Base-by-base conservation (phyloP, 176 grass and related monocot genomes). In the Cenchrus purpureus region DNA sequence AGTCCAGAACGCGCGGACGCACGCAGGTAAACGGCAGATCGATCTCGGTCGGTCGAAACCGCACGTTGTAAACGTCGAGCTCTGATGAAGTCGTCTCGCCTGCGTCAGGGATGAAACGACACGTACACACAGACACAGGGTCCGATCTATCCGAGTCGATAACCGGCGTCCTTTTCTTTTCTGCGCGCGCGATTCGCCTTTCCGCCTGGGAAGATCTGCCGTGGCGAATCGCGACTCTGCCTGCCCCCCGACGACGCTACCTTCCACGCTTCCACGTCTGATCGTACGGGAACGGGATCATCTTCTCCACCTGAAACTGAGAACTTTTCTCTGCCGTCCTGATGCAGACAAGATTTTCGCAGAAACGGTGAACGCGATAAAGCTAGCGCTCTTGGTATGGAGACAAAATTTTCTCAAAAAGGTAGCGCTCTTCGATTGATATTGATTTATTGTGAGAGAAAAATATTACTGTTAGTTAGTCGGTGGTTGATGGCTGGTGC, bases 211-310 rank as follows among this genome's bases (percentile, higher is more conserved):
- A 58, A 54, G 78, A 82, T 89, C 50, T 53, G 72, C 83, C 83
- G 83, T 86, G 78, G 37, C 72, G 79, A 90, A 82, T 85, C 65
- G 78, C 56, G 20, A 90, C 71, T 86, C 85, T 28, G 68, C 17
- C 50, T 25, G 77, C 25, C 50, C 50, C 29, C 19, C 45, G 45
- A 46, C 45, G 0, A 72, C 49, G 8, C 62, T 48, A 10, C 1
- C 56, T 20, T 56, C 51, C n/a, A 63, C 71, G 66, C 22, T 59
- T 82, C 13, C 48, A 37, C 60, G 9, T 83, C 76, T 51, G 62
- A 76, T 42, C 45, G 28, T 82, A 57, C 44, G 2, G 10, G 1
- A 20, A 57, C 44, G 2, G 10, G 1, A 20, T 20, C 8, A 76
- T 34, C 6, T 29, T 25, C 25, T 25, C 25, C 25, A 25, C 25